Base-by-base conservation (phyloP, 106 monocot genomes). In the Acorus gramineus region DNA sequence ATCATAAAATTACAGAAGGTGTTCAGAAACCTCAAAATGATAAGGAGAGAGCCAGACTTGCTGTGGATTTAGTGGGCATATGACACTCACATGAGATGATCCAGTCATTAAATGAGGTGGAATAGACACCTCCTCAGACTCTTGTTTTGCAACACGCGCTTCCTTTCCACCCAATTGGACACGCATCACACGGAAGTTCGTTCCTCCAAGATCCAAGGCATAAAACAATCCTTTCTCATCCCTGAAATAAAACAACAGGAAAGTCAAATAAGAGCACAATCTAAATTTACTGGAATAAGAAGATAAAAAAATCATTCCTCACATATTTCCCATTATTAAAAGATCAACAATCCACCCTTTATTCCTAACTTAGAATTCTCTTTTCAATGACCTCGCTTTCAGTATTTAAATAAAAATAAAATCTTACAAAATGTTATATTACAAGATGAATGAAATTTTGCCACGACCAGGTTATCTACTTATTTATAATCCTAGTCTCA, bases 151-250 rank as follows among this genome's bases (percentile, higher is more conserved):
- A 72, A 89, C 81, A 52, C 77, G 77, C 11, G 56, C 57, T 73
- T 86, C 89, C 47, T 66, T 81, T 66, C 93, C 93, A 51, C 86
- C 83, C 50, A 94, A 57, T 64, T 82, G 86, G 6, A 93, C 89
- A 43, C 89, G 85, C 51, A 94, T 13, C 7, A 85, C 85, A 53
- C 93, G 78, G 60, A 94, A 93, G 59, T 94, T 94, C 44, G 93
- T 94, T 57, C 93, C 93, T 28, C 93, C 93, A 70, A 94, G 81
- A 68, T 94, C 93, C 66, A 94, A 69, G 45, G 93, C 93, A 78
- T 94, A 94, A 66, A 86, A 94, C 53, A 86, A 73, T 14, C 93
- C 89, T 64, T 77, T 63, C 53, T 94, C 93, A 60, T 94, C 66
- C 73, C 93, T 94, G 75, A 14, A 65, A 6, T 49, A 42, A 50